Evolutionary conservation across 2,329 filamentous ascomycete genomes (phyloP).

Genomic region (Colletotrichum phormii): DNA sequence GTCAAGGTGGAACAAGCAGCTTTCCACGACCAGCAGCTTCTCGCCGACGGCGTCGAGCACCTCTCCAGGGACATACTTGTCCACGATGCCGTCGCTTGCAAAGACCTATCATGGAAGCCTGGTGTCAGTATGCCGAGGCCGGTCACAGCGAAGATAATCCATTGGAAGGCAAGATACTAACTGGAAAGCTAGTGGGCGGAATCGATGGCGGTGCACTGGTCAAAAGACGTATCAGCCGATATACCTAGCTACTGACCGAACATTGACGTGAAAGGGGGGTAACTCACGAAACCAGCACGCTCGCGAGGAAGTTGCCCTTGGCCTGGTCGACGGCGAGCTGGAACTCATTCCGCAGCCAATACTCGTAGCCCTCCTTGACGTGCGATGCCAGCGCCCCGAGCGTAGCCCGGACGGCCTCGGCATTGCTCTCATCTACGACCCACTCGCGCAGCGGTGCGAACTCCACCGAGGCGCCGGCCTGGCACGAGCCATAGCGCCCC

Average conservation of each 20-base stretch:
- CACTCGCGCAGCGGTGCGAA: not conserved
- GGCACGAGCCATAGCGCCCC: not conserved
- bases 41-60: not conserved
- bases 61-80: not conserved
- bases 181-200: not conserved
- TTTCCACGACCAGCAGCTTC: not conserved
- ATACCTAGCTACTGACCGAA: too few relatives aligned
- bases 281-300: not conserved
- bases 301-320: not conserved
- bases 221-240: not conserved
- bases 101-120: not conserved
- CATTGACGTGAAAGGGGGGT: not conserved
- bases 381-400: not conserved
- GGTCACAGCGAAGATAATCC: not conserved
- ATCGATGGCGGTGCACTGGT: not conserved
- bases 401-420: not conserved
- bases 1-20: not conserved
- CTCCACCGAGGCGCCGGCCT: not conserved
- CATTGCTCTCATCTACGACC: not conserved
- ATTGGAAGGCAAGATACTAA: not conserved
- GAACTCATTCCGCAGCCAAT: not conserved
- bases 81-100: not conserved
- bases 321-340: not conserved
- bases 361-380: not conserved
- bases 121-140: too few relatives aligned